Evolutionary conservation across 129 eudicot genomes (phyloP).

Genomic region (Dittrichia graveolens): DNA sequence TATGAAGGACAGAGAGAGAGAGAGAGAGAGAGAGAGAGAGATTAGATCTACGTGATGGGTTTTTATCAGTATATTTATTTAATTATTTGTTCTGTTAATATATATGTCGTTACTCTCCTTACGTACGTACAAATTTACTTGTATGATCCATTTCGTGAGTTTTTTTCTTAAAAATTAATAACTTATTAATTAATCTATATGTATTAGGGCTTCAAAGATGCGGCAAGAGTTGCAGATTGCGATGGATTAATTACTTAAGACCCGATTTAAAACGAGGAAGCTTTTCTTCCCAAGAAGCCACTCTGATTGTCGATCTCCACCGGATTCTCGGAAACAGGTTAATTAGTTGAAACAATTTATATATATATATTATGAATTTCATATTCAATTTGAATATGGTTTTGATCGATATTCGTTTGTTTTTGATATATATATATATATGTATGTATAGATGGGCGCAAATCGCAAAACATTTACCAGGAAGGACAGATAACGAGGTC

Average conservation of each 20-base stretch:
- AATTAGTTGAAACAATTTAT: too few species aligned
- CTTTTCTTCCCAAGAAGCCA: conserved; percentile 76
- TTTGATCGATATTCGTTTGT: neutral
- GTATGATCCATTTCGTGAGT: neutral
- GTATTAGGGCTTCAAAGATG: conserved; percentile 78
- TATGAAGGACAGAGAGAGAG: neutral
- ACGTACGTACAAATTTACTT: neutral
- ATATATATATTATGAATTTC: too few species aligned
- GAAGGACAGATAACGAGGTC: conserved; percentile 73
- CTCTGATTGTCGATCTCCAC: conserved; percentile 71
- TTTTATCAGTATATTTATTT: neutral
- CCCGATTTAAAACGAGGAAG: conserved; percentile 82
- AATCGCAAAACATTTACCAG: conserved; percentile 71
- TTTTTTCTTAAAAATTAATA: neutral
- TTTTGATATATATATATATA: too few species aligned
- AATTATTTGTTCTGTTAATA: neutral
- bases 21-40: neutral
- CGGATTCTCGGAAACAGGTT: conserved; percentile 73
- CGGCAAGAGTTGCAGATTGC: conserved; percentile 82
- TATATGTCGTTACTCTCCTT: too few species aligned
- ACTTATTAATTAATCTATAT: neutral
- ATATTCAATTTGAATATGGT: too few species aligned
- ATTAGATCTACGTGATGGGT: neutral
- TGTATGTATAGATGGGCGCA: conserved; percentile 65
- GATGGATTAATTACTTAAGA: conserved; percentile 88